phyloP scores from a whole-genome alignment of 441 rosid genomes.

The Melastoma candidum region DNA sequence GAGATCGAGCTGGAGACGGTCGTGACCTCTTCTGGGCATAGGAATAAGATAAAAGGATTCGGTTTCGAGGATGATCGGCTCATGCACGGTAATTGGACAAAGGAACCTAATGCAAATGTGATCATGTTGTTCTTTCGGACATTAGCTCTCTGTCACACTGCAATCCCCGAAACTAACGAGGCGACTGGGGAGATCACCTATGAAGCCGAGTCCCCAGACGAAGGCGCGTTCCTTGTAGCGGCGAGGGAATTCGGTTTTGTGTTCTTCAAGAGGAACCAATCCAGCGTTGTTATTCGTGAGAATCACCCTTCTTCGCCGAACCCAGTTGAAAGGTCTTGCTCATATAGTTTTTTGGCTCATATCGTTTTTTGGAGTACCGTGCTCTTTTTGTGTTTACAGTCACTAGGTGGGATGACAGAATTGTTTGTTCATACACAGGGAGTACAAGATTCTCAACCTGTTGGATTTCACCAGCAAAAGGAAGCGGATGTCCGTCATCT shows the following conservation, averaged over 20 bases:
- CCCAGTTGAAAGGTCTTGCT: constrained; percentile 56
- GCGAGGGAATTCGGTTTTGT: constrained; percentile 95
- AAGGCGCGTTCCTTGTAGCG: constrained; percentile 86
- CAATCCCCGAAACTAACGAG: constrained; percentile 81
- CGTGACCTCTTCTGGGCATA: constrained; percentile 33
- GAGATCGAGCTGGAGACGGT: constrained; percentile 75
- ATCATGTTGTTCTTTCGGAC: constrained; percentile 57
- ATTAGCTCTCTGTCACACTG: constrained; percentile 85
- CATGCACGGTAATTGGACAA: constrained; percentile 74
- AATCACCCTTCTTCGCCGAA: constrained; percentile 39
- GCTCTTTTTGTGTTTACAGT: constrained; percentile 4
- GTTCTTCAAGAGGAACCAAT: constrained; percentile 78
- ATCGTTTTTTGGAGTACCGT: neutral
- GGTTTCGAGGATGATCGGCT: constrained; percentile 81
- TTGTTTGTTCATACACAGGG: constrained; percentile 41
- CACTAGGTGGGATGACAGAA: constrained; percentile 7
- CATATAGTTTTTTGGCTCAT: constrained; percentile 11
- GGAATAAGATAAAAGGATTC: constrained; percentile 58
- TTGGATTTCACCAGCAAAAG: constrained; percentile 97
- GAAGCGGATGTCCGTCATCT: constrained; percentile 88
- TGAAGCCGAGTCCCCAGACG: constrained; percentile 98
- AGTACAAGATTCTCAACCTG: constrained; percentile 79
- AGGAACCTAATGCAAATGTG: constrained; percentile 49
- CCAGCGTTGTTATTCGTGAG: constrained; percentile 68
- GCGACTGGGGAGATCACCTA: constrained; percentile 62